Percentiles rank a stretch among this genome's conserved stretches.
These are phyloP conservation scores for Cryptosporidium felis DNA, from an alignment of 169 alveolate species.

Conservation along the genomic window DNA sequence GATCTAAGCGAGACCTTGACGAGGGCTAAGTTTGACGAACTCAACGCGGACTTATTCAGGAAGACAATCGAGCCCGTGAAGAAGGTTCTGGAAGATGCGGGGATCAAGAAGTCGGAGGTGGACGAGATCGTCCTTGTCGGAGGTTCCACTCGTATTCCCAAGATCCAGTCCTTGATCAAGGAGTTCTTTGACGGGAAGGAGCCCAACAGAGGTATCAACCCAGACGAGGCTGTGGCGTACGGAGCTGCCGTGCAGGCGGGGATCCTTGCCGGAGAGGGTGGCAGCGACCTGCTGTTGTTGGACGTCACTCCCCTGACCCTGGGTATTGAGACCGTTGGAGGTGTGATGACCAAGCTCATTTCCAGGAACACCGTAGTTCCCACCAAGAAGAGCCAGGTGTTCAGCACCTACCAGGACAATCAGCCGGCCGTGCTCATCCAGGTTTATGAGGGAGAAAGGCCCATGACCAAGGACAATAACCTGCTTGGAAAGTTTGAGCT, in stretches of 20 bases:
- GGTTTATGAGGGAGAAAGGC: constrained; percentile 96
- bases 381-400: constrained; percentile 92
- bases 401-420: constrained; percentile 94
- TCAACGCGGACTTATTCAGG: constrained; percentile 87
- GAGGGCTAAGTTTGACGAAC: constrained; percentile 93
- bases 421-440: constrained; percentile 94
- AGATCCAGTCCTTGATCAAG: constrained; percentile 89
- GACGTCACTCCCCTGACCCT: constrained; percentile 95
- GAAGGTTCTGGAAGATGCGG: constrained; percentile 89
- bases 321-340: constrained; percentile 97
- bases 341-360: constrained; percentile 94
- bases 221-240: constrained; percentile 96
- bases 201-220: constrained; percentile 91
- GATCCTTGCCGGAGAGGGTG: constrained; percentile 89
- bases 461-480: constrained; percentile 96
- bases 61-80: constrained; percentile 88
- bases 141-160: constrained; percentile 95
- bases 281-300: constrained; percentile 88
- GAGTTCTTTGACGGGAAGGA: constrained; percentile 93
- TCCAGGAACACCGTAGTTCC: constrained; percentile 94
- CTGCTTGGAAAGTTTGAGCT: constrained; percentile 94
- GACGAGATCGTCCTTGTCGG: constrained; percentile 97
- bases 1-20: constrained; percentile 89
- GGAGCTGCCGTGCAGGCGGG: constrained; percentile 98
- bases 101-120: constrained; percentile 87